Base-by-base conservation (phyloP, 306 rosid species). In the Hylodesmum podocarpum region DNA sequence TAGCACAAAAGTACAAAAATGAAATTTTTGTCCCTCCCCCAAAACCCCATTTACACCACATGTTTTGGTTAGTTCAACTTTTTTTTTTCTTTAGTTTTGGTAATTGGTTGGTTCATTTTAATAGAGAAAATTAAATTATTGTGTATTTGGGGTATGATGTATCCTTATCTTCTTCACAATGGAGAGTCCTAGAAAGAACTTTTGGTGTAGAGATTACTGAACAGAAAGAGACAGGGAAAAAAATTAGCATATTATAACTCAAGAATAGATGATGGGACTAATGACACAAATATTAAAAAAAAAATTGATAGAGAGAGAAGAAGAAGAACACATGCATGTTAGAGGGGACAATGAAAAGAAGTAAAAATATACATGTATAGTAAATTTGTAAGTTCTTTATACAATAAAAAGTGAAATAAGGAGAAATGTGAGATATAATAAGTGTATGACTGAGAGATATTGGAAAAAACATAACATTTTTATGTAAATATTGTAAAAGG, bases 41-140 rank as follows among this genome's bases (percentile, higher is more conserved):
- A 58, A n/a, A n/a, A 73, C 59, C 62, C 12, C 50, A 3, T 61
- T 28, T 12, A 72, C 13, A 50, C 78, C 78, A 83, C 86, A 67
- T 67, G 78, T 73, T 73, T 68, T 63, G 67, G 37, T 65, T 55
- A 80, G 72, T 66, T 49, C 79, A 24, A 63, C 3, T 50, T 18
- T n/a, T 57, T 57, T 5, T 19, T 34, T 37, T 19, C 1, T 11
- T 3, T 19, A 9, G 21, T 12, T 29, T 6, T 29, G 24, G 9
- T 12, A 18, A 14, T 8, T 47, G 25, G 9, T 61, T 70, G 69
- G 34, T 51, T 64, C 73, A 10, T 47, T 21, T 70, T 44, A 80
- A 31, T 44, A 25, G 5, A 7, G 16, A 43, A 36, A 51, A 6
- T n/a, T n/a, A 33, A 40, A 16, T 2, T 27, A 24, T 62, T 37